A percentile compares a stretch with the other conserved stretches of the same genome.
phyloP scores from a whole-genome alignment of 2,329 filamentous ascomycete genomes.

The Calonectria honghensis region DNA sequence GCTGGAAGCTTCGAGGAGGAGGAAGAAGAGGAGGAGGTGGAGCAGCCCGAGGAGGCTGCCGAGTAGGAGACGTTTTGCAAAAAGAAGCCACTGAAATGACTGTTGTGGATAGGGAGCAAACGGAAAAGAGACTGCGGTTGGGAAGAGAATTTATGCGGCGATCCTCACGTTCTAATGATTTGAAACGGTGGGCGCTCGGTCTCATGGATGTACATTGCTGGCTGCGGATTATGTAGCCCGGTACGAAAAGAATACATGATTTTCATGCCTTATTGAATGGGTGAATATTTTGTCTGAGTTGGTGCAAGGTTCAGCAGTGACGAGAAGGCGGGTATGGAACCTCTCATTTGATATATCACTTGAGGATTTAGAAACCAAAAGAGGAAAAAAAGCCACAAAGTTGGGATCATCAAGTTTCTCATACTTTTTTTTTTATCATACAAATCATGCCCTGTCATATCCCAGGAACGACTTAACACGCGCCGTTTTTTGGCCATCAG shows the following conservation, averaged over 20 bases:
- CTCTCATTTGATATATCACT: background rate
- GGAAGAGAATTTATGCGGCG: slow-evolving; percentile 36
- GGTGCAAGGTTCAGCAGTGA: background rate
- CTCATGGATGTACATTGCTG: slow-evolving; percentile 40
- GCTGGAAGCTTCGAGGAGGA: slow-evolving; percentile 91
- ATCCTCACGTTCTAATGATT: slow-evolving; percentile 55
- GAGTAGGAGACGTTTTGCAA: slow-evolving; percentile 38
- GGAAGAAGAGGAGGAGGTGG: slow-evolving; percentile 76
- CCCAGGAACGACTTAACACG: background rate
- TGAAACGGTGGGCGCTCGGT: slow-evolving; percentile 53
- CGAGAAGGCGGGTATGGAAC: background rate
- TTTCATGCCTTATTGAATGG: slow-evolving; percentile 35
- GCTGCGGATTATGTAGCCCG: slow-evolving; percentile 45
- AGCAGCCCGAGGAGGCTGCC: slow-evolving; percentile 52
- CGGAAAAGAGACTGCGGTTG: slow-evolving; percentile 48
- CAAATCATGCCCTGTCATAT: background rate
- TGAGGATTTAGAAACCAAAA: background rate
- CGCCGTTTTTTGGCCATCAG: too few species aligned
- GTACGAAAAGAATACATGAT: slow-evolving; percentile 55
- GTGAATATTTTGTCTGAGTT: slow-evolving; percentile 1
- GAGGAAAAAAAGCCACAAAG: background rate
- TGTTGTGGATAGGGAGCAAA: slow-evolving; percentile 40
- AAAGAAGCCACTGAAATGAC: slow-evolving; percentile 35
- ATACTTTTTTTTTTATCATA: background rate
- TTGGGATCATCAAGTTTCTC: background rate